Evolutionary conservation across 441 rosid species (phyloP).

Genomic region (Corymbia calophylla): DNA sequence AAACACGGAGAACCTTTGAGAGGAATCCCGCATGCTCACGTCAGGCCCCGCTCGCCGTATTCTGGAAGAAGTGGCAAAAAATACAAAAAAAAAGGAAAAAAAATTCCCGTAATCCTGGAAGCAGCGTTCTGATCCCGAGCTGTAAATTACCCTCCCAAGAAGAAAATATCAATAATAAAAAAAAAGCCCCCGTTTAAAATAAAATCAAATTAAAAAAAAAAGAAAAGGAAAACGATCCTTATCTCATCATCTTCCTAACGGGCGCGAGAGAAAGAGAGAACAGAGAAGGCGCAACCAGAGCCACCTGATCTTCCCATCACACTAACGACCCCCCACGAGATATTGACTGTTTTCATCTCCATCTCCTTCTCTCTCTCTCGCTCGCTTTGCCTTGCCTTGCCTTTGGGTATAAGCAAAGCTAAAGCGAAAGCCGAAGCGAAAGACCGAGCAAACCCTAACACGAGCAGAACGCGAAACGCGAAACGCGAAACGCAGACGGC

Average conservation of each 20-base stretch:
- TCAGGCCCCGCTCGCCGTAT: not conserved
- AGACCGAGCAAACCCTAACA: not conserved
- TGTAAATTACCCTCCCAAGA: not conserved
- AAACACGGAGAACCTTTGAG: not conserved
- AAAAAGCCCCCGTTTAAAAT: not conserved
- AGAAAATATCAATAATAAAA: not conserved
- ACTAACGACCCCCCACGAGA: not conserved
- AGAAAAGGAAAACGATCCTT: not conserved
- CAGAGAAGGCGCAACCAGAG: not conserved
- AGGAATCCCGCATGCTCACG: not conserved
- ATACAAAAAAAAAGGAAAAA: no score
- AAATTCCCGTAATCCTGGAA: not conserved
- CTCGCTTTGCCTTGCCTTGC: not conserved
- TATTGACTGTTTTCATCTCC: not conserved
- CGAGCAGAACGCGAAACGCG: not conserved
- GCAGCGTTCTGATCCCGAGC: not conserved
- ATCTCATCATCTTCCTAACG: not conserved
- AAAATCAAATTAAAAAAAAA: not conserved
- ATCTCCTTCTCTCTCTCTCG: not conserved
- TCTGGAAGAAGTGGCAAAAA: not conserved
- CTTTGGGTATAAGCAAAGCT: constrained; percentile 27
- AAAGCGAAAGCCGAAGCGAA: not conserved
- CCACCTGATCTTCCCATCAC: not conserved
- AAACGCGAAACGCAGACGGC: not conserved
- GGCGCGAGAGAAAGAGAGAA: not conserved